These are phyloP conservation scores for Begonia loranthoides DNA, from an alignment of 306 rosid species.

Conservation along the genomic window DNA sequence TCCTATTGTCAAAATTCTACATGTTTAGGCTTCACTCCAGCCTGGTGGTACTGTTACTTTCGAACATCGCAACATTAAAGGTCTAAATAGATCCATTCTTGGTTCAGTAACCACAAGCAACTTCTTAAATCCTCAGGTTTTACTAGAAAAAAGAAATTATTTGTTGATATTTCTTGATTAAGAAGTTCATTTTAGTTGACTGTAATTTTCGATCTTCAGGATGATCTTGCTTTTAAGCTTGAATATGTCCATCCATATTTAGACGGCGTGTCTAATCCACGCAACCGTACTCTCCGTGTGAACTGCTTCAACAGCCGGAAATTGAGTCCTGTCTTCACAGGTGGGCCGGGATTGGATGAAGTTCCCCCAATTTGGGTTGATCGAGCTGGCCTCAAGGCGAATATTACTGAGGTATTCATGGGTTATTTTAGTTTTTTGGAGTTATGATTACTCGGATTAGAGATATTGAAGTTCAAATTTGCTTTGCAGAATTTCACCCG, in stretches of 20 bases:
- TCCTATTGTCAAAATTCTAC: too few relatives aligned
- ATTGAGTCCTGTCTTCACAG: conserved; percentile 90
- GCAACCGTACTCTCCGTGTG: conserved; percentile 68
- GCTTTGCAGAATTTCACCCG: conserved; percentile 60
- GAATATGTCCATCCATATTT: background rate
- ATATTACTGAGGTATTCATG: conserved; percentile 63
- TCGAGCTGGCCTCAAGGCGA: conserved; percentile 79
- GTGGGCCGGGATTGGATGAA: conserved; percentile 94
- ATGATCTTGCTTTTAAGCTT: background rate
- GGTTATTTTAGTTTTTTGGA: background rate
- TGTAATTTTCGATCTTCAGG: background rate
- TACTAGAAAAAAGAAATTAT: background rate
- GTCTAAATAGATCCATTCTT: background rate
- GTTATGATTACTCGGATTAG: too few relatives aligned
- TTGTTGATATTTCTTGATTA: background rate
- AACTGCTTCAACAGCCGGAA: conserved; percentile 94
- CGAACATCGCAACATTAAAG: conserved; percentile 57
- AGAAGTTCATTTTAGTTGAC: background rate
- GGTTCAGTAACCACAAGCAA: background rate
- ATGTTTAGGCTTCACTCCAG: conserved; percentile 77
- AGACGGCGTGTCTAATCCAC: conserved; percentile 3
- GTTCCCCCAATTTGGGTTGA: conserved; percentile 97
- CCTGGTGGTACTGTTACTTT: conserved; percentile 89
- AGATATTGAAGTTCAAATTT: background rate
- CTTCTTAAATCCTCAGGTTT: background rate